Evolutionary conservation across 2,329 filamentous ascomycete genomes (phyloP).

Genomic region (Berkeleyomyces basicola): DNA sequence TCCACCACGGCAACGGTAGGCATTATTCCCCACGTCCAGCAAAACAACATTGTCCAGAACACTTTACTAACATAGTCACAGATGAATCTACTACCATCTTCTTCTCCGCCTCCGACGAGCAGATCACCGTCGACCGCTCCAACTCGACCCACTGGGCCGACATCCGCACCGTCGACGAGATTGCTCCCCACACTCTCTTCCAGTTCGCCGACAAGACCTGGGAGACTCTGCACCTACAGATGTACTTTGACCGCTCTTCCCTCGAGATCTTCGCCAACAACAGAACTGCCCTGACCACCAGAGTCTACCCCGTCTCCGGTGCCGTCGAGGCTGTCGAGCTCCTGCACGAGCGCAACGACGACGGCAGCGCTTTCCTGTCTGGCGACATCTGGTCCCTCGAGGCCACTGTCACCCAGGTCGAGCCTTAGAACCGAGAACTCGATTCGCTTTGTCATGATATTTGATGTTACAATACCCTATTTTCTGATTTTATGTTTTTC

Average conservation of each 20-base stretch:
- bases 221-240: slow-evolving; percentile 15
- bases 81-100: slow-evolving; percentile 14
- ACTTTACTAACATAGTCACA: slow-evolving; percentile 1
- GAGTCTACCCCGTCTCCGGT: slow-evolving; percentile 16
- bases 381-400: slow-evolving; percentile 10
- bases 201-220: slow-evolving; percentile 7
- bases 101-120: slow-evolving; percentile 14
- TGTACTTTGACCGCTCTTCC: slow-evolving; percentile 16
- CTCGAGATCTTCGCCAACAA: slow-evolving; percentile 17
- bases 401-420: slow-evolving; percentile 3
- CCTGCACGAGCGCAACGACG: slow-evolving; percentile 12
- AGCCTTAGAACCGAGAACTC: background rate
- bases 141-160: slow-evolving; percentile 13
- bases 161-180: slow-evolving; percentile 8
- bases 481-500: background rate
- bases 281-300: slow-evolving; percentile 16
- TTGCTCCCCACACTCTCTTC: slow-evolving; percentile 13
- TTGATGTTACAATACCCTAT: background rate
- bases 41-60: background rate
- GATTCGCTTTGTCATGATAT: background rate
- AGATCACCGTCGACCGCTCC: slow-evolving; percentile 15
- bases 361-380: slow-evolving; percentile 5
- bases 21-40: background rate
- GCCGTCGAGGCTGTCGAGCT: slow-evolving; percentile 13
- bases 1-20: slow-evolving; percentile 12